These are phyloP conservation scores for Pseudogymnoascus sp. DNA, from an alignment of 2,329 filamentous ascomycete genomes.

Conservation along the genomic window DNA sequence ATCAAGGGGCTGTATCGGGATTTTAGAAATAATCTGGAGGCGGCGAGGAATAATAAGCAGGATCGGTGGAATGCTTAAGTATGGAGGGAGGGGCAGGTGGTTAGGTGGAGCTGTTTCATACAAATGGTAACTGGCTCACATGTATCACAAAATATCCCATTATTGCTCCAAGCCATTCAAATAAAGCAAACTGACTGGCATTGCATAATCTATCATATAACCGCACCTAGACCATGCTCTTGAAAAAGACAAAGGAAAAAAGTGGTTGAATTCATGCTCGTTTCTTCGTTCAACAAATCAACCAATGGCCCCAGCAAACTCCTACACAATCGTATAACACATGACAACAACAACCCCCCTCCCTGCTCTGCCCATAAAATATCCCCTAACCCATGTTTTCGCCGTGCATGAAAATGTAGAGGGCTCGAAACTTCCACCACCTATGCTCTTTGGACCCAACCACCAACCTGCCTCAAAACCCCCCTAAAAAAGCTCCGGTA, in stretches of 20 bases:
- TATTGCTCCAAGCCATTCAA: not conserved
- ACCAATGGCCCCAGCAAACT: not conserved
- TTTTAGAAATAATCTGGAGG: conserved; percentile 56
- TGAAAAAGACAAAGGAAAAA: not conserved
- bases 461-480: not conserved
- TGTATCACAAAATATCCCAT: not conserved
- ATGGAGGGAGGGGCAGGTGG: not conserved
- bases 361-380: not conserved
- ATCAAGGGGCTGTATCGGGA: conserved; percentile 56
- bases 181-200: not conserved
- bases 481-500: not conserved
- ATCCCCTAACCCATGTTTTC: not conserved
- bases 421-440: not conserved
- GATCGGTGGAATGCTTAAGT: conserved; percentile 8
- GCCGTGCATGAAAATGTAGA: not conserved
- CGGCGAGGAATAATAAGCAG: conserved; percentile 43
- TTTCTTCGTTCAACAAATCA: conserved; percentile 1
- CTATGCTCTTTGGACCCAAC: not conserved
- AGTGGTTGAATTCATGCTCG: not conserved
- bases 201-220: conserved; percentile 1
- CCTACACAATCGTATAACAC: not conserved
- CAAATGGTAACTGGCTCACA: no score
- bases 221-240: not conserved
- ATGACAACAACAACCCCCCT: not conserved
- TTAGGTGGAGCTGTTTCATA: not conserved